Base-by-base conservation (phyloP, 2,329 filamentous ascomycete genomes). In the Orbilia quercus region DNA sequence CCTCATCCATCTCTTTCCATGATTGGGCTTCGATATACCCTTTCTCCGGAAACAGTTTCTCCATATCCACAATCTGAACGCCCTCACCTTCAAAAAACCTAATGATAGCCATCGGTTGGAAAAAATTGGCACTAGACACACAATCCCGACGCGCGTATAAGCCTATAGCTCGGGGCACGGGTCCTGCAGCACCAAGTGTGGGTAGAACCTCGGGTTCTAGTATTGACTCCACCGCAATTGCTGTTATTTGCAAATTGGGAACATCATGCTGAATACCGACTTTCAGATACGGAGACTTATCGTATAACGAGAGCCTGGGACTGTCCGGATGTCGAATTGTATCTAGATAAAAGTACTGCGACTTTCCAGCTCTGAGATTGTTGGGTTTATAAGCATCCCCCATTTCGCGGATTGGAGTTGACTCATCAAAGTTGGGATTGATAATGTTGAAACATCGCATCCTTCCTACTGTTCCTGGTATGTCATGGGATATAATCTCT, bases 391-490 rank as follows among this genome's bases (percentile, higher is more conserved):
- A 55, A 2, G 20, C 12, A 34, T 69, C 64, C 4, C 7, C 40
- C 14, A n/a, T 42, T 22, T 14, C 20, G 18, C 18, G 22, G 2
- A 31, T 18, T 6, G 64, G 64, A 9, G 54, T 69, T 1, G 20
- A 18, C 12, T 36, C 28, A 9, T 28, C 36, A 25, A 58, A 66
- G 22, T 60, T 38, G 5, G 64, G 64, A 1, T 16, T 20, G 2
- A 69, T 69, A 16, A 69, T 55, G 23, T 69, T 69, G 28, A 69
- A 60, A 12, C 64, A 69, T 55, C 64, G 42, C 9, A 54, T 25
- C 6, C 55, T 50, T 7, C 64, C 64, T 2, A 48, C 36, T 28
- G 7, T 38, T 12, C 63, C 63, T 7, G 63, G 31, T 3, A 66
- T 59, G 11, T 54, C 20, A 16, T 40, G 12, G 9, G 28, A 14